Evolutionary conservation across 73 alveolate species (phyloP).

Genomic region (Symbiodinium pilosum): DNA sequence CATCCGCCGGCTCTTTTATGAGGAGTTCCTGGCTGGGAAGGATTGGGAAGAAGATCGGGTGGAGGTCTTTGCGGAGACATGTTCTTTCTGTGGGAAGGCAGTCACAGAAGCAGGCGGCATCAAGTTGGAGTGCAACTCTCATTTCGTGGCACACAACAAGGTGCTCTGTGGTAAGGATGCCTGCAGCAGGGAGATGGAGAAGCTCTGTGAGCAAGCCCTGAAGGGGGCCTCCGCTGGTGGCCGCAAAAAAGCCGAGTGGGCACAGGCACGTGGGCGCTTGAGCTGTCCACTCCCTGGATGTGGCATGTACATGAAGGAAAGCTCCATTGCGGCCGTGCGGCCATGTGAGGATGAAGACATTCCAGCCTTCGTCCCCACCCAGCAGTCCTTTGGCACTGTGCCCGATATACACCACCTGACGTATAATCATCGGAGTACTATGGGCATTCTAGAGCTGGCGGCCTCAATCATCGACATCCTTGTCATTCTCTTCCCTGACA

Average conservation of each 20-base stretch:
- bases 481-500: constrained; percentile 36
- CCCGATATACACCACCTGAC: not conserved
- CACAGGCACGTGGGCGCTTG: not conserved
- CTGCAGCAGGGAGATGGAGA: not conserved
- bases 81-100: not conserved
- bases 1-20: constrained; percentile 61
- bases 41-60: not conserved
- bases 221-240: not conserved
- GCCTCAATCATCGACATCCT: constrained; percentile 43
- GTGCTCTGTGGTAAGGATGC: not conserved
- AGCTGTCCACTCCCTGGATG: not conserved
- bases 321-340: not conserved
- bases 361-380: not conserved
- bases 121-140: not conserved
- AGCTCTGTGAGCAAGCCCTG: not conserved
- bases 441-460: constrained; percentile 51
- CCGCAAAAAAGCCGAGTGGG: not conserved
- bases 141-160: not conserved
- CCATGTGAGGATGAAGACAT: not conserved
- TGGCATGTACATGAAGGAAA: constrained; percentile 12
- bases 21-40: constrained; percentile 23
- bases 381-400: not conserved
- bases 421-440: not conserved
- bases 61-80: not conserved
- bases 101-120: not conserved